Conservation (phyloP, 2,329 filamentous ascomycete genomes). For the Colletotrichum paranaense region DNA sequence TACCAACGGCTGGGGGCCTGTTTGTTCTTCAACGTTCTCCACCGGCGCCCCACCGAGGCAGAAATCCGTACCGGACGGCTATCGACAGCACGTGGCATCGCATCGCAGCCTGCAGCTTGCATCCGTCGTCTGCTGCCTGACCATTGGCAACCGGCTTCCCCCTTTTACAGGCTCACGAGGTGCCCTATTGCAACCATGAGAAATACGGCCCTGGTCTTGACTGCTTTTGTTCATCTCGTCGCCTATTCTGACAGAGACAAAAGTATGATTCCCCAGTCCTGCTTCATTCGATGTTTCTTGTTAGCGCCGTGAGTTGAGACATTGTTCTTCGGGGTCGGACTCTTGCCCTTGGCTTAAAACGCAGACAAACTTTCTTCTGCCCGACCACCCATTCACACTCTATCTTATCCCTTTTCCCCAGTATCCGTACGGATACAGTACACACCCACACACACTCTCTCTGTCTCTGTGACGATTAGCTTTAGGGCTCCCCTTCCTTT, state of each 20-base stretch:
- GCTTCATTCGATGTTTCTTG: slow-evolving; percentile 22
- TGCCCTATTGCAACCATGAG: neutral
- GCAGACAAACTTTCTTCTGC: neutral
- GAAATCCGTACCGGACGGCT: neutral
- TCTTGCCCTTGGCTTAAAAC: slow-evolving; percentile 6
- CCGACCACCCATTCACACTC: neutral
- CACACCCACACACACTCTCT: neutral
- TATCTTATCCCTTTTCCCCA: neutral
- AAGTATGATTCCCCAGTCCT: neutral
- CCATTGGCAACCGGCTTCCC: no score
- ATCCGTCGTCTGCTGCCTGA: neutral
- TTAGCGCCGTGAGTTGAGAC: slow-evolving; percentile 12
- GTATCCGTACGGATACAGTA: neutral
- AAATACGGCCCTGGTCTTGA: neutral
- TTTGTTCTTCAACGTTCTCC: neutral
- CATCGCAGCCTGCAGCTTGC: neutral
- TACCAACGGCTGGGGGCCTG: neutral
- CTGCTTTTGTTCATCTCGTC: slow-evolving; percentile 1
- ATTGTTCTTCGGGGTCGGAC: slow-evolving; percentile 9
- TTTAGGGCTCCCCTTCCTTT: neutral
- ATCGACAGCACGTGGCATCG: slow-evolving; percentile 14
- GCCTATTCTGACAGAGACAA: slow-evolving; percentile 9
- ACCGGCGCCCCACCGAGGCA: neutral
- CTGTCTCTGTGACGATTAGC: neutral
- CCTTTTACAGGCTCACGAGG: neutral